These are phyloP conservation scores for Solanum aculeatissimum DNA, from an alignment of 305 asterid species.

Conservation along the genomic window DNA sequence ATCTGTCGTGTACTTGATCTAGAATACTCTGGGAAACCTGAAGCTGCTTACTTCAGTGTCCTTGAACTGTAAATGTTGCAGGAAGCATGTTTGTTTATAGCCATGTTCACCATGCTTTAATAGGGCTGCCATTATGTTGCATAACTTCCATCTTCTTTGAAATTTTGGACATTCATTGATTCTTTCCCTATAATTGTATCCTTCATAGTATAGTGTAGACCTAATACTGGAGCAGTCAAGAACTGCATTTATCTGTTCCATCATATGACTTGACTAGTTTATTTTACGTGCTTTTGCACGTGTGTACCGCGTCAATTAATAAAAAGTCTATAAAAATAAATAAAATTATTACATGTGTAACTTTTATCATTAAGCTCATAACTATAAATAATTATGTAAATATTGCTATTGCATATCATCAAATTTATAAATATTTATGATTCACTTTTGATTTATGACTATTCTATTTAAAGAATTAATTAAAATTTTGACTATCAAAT, in stretches of 20 bases:
- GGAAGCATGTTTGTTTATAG: neutral
- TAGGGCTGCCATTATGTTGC: neutral
- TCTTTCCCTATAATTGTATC: neutral
- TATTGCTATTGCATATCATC: too few species aligned
- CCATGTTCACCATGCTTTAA: neutral
- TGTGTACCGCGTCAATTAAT: too few species aligned
- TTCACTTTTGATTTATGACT: too few species aligned
- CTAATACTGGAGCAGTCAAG: neutral
- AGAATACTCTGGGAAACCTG: neutral
- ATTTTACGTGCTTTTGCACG: too few species aligned
- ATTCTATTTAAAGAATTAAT: too few species aligned
- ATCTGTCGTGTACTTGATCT: neutral
- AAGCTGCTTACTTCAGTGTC: neutral
- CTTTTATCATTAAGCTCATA: too few species aligned
- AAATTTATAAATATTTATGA: too few species aligned
- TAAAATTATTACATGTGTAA: too few species aligned
- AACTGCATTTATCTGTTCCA: neutral
- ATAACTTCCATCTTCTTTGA: neutral
- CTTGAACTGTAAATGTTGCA: neutral
- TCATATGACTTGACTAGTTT: neutral
- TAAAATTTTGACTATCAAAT: too few species aligned
- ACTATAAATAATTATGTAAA: too few species aligned
- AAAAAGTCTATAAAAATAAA: too few species aligned
- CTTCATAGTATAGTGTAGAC: neutral
- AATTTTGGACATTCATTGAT: slow-evolving; percentile 5